Evolutionary conservation across 208 protist genomes (phyloP).

Genomic region (Phytomonas sp.): DNA sequence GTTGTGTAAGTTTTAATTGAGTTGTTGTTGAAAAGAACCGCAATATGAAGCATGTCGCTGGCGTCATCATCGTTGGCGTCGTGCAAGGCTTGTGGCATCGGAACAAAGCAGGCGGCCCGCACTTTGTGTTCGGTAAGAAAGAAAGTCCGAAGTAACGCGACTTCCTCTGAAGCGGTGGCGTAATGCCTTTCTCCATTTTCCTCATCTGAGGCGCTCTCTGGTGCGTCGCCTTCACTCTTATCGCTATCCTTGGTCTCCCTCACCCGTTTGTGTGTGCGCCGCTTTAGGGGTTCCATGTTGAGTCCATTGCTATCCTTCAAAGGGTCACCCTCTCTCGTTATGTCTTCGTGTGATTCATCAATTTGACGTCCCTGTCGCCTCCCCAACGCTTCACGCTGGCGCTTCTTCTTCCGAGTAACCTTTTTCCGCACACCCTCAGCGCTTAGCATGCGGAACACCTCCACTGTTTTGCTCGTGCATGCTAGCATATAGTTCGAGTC

Average conservation of each 20-base stretch:
- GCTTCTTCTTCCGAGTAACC: slow-evolving; percentile 63
- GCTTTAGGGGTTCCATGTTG: slow-evolving; percentile 9
- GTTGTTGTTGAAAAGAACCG: slow-evolving; percentile 81
- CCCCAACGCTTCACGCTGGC: slow-evolving; percentile 20
- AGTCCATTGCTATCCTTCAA: slow-evolving; percentile 16
- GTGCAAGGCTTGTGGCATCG: not conserved
- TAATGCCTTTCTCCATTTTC: slow-evolving; percentile 10
- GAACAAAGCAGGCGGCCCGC: slow-evolving; percentile 70
- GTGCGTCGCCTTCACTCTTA: not conserved
- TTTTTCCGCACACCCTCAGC: slow-evolving; percentile 70
- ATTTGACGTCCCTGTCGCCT: slow-evolving; percentile 1
- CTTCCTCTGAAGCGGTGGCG: slow-evolving; percentile 61
- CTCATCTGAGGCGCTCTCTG: slow-evolving; percentile 9
- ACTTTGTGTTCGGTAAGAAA: slow-evolving; percentile 67
- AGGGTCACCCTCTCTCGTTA: slow-evolving; percentile 6
- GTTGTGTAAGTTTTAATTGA: slow-evolving; percentile 67
- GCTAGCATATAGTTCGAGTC: slow-evolving; percentile 65
- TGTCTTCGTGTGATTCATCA: slow-evolving; percentile 12
- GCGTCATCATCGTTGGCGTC: not conserved
- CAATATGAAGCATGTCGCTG: slow-evolving; percentile 52
- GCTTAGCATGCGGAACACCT: slow-evolving; percentile 69
- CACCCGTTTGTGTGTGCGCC: slow-evolving; percentile 10
- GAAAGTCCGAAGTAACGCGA: slow-evolving; percentile 62
- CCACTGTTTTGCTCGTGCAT: slow-evolving; percentile 78
- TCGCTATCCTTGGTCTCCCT: slow-evolving; percentile 7